Evolutionary conservation across 83 land plant genomes (phyloP).

Genomic region (Diphasiastrum complanatum): DNA sequence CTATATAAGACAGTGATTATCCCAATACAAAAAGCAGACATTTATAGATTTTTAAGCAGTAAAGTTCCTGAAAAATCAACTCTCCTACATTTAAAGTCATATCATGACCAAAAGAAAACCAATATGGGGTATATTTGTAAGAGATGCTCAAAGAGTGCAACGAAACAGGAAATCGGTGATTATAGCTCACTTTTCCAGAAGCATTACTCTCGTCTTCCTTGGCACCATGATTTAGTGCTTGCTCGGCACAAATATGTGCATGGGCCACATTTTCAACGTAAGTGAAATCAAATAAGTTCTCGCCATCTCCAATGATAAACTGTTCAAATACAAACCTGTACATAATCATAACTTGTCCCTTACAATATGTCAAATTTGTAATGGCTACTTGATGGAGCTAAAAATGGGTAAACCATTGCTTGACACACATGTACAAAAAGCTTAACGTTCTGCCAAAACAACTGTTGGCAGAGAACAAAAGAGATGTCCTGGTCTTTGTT

Average conservation of each 20-base stretch:
- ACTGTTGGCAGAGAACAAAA: too few relatives aligned
- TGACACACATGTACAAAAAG: background rate
- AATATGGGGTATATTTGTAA: background rate
- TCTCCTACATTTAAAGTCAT: background rate
- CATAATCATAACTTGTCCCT: background rate
- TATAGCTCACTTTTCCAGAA: slow-evolving; percentile 60
- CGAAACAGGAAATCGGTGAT: too few relatives aligned
- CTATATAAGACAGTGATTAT: background rate
- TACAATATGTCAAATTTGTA: too few relatives aligned
- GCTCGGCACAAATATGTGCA: slow-evolving; percentile 92
- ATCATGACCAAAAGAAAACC: background rate
- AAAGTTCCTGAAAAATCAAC: background rate
- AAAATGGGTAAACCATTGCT: too few relatives aligned
- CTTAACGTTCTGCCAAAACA: too few relatives aligned
- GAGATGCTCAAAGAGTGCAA: too few relatives aligned
- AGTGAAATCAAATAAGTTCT: slow-evolving; percentile 84
- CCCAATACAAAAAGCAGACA: slow-evolving; percentile 4
- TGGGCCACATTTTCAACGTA: slow-evolving; percentile 94
- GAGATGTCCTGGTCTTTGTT: too few relatives aligned
- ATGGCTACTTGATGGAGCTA: too few relatives aligned
- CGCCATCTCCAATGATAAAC: slow-evolving; percentile 87
- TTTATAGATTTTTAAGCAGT: background rate
- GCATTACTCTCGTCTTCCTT: slow-evolving; percentile 42
- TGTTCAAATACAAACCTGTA: slow-evolving; percentile 13
- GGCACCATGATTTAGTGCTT: slow-evolving; percentile 49